These are phyloP conservation scores for Chaetomium olivaceum DNA, from an alignment of 2,329 filamentous ascomycete species.

Conservation along the genomic window DNA sequence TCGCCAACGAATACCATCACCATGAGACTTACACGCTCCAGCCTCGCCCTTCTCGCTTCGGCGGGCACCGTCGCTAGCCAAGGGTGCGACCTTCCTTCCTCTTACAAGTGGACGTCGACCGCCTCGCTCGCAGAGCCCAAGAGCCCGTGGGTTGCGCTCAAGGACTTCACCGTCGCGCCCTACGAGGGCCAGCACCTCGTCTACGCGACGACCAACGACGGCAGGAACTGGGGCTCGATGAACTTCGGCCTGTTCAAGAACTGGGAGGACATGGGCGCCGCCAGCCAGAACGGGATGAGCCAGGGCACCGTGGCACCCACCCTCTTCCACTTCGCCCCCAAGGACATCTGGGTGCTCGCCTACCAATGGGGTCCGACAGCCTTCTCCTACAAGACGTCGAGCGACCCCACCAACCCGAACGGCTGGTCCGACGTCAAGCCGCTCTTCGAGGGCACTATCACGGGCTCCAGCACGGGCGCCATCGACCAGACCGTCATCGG, in stretches of 20 bases:
- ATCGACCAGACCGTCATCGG: conserved; percentile 68
- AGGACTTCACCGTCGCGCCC: conserved; percentile 60
- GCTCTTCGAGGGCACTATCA: conserved; percentile 58
- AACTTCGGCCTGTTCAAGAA: conserved; percentile 56
- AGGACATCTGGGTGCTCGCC: conserved; percentile 64
- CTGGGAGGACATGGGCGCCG: conserved; percentile 53
- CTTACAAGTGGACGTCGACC: conserved; percentile 57
- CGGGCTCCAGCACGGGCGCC: conserved; percentile 51
- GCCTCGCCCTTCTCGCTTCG: background rate
- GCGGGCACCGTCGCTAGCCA: background rate
- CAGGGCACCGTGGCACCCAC: conserved; percentile 57
- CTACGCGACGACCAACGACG: conserved; percentile 55
- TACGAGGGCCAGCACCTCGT: conserved; percentile 63
- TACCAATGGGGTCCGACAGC: conserved; percentile 63
- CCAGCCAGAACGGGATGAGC: conserved; percentile 54
- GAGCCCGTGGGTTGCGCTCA: conserved; percentile 57
- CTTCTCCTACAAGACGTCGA: conserved; percentile 62
- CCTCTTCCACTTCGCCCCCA: conserved; percentile 63
- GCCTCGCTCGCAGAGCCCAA: conserved; percentile 53
- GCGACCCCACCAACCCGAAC: conserved; percentile 57
- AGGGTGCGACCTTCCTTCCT: conserved; percentile 54
- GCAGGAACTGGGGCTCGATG: conserved; percentile 57
- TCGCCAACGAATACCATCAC: background rate
- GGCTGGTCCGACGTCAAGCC: conserved; percentile 56
- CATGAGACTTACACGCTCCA: background rate